Percentiles rank a stretch among this genome's conserved stretches.
Evolutionary conservation across 2,329 filamentous ascomycete genomes (phyloP).

Genomic region (Fusarium sp.): DNA sequence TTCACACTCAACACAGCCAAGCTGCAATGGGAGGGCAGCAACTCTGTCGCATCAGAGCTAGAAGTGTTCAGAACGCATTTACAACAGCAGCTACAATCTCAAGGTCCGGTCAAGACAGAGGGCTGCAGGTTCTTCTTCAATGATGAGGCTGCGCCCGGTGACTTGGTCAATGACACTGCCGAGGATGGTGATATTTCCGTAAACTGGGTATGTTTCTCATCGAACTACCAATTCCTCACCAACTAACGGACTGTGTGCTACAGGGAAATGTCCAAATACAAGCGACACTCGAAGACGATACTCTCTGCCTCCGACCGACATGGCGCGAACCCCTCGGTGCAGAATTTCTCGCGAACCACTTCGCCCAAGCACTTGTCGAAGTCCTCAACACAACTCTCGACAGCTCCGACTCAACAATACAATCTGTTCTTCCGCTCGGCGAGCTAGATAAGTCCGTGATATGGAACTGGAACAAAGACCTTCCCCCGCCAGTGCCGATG

Average conservation of each 20-base stretch:
- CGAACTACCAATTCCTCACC: too few species aligned
- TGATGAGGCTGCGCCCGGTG: conserved; percentile 35
- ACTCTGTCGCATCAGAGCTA: conserved; percentile 33
- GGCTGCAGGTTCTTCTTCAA: conserved; percentile 37
- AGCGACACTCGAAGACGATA: conserved; percentile 28
- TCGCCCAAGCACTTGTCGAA: conserved; percentile 37
- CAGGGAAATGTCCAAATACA: conserved; percentile 43
- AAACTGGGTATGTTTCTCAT: conserved; percentile 28
- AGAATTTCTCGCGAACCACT: conserved; percentile 41
- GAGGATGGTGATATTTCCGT: conserved; percentile 28
- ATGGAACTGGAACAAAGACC: conserved; percentile 43
- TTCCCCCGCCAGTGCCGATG: conserved; percentile 24
- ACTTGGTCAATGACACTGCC: conserved; percentile 14
- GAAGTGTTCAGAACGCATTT: conserved; percentile 31
- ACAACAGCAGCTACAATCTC: conserved; percentile 23
- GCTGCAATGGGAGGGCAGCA: conserved; percentile 33
- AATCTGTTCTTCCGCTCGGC: conserved; percentile 35
- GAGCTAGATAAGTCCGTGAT: conserved; percentile 39
- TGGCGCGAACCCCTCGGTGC: conserved; percentile 43
- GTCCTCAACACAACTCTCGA: conserved; percentile 41
- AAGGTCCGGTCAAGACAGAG: conserved; percentile 1
- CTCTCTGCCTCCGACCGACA: conserved; percentile 34
- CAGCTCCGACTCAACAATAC: conserved; percentile 13
- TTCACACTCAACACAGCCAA: conserved; percentile 40
- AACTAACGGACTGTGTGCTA: conserved; percentile 8